phyloP scores from a whole-genome alignment of 345 rosid genomes.

The Eucalyptus albens region DNA sequence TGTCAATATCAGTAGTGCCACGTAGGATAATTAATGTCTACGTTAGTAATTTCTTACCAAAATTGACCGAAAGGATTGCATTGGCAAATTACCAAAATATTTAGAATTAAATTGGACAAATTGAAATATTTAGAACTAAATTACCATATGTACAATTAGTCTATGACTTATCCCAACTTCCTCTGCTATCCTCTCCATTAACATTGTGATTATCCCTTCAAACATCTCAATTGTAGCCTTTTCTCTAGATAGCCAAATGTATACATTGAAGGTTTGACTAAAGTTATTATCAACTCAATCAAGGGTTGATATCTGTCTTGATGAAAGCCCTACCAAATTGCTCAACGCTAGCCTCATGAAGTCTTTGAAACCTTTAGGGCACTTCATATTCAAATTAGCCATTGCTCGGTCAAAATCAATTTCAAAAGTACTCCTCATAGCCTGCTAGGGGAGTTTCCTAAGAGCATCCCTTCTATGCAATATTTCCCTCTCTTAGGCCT shows the following conservation, averaged over 20 bases:
- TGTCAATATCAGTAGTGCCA: too few relatives aligned
- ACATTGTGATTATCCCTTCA: neutral
- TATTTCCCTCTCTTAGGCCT: neutral
- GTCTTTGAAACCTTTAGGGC: neutral
- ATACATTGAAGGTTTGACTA: neutral
- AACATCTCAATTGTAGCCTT: neutral
- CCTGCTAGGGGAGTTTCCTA: neutral
- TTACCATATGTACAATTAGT: neutral
- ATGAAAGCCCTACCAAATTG: neutral
- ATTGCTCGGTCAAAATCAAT: neutral
- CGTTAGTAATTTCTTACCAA: neutral
- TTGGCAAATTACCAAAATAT: neutral
- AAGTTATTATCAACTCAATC: neutral
- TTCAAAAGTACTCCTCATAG: neutral
- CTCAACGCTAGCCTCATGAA: neutral
- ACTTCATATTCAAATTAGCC: neutral
- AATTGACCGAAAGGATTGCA: neutral
- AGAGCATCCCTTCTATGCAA: neutral
- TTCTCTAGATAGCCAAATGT: neutral
- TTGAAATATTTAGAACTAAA: neutral
- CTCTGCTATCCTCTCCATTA: neutral
- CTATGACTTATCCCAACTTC: neutral
- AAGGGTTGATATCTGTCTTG: neutral
- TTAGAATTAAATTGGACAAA: neutral
- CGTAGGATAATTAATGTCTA: accelerated